Conservation (phyloP, 345 rosid genomes). For the Syzygium aromaticum region DNA sequence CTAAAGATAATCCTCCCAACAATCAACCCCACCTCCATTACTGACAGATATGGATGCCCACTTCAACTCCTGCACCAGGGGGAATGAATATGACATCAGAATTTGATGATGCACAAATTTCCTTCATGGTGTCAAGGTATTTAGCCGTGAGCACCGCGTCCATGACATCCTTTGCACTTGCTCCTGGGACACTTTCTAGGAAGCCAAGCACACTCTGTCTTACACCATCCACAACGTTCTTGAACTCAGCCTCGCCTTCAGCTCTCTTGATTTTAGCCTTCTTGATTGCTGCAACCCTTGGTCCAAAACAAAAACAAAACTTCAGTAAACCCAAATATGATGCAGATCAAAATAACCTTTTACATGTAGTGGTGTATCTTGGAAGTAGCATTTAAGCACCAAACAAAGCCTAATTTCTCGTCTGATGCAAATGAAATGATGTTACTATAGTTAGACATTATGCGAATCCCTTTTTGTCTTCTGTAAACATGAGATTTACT, state of each 20-base stretch:
- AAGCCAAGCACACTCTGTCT: constrained; percentile 12
- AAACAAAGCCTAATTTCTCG: neutral
- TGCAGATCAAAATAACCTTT: neutral
- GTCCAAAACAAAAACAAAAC: neutral
- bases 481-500: neutral
- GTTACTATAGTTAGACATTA: neutral
- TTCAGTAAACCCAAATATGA: neutral
- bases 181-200: constrained; percentile 7
- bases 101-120: constrained; percentile 10
- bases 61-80: constrained; percentile 10
- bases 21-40: too few species aligned
- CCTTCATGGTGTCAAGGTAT: constrained; percentile 15
- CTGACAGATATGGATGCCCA: constrained; percentile 8
- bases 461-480: too few species aligned
- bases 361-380: too few species aligned
- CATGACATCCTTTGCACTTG: constrained; percentile 11
- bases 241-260: constrained; percentile 13
- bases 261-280: neutral
- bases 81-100: constrained; percentile 8
- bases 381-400: neutral
- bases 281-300: constrained; percentile 9
- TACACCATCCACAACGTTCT: constrained; percentile 9
- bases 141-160: constrained; percentile 10
- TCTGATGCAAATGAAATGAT: neutral
- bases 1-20: too few species aligned